These are phyloP conservation scores for Akanthomyces dipterigenus DNA, from an alignment of 2,329 filamentous ascomycete species.

Conservation along the genomic window DNA sequence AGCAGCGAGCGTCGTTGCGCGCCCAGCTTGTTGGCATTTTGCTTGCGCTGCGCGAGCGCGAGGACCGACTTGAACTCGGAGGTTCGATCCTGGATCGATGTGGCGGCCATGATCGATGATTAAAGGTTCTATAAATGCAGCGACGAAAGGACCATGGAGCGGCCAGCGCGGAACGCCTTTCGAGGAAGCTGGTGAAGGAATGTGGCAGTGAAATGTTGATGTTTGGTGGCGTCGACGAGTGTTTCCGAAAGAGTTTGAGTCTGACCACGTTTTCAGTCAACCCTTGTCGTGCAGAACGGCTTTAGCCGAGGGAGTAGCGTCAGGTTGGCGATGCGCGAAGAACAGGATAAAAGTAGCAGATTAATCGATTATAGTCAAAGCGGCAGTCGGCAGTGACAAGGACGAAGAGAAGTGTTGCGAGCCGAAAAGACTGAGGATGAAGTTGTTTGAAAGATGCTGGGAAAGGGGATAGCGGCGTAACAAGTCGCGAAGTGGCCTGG, in stretches of 20 bases:
- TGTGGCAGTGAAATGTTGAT: neutral
- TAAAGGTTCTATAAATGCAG: neutral
- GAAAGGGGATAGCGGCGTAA: slow-evolving; percentile 2
- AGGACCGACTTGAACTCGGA: slow-evolving; percentile 92
- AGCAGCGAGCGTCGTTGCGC: slow-evolving; percentile 77
- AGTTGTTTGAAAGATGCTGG: neutral
- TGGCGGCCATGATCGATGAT: slow-evolving; percentile 45
- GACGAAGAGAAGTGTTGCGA: neutral
- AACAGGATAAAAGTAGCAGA: neutral
- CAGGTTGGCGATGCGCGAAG: neutral
- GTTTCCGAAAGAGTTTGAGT: neutral
- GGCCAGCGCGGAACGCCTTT: slow-evolving; percentile 26
- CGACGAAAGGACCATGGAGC: slow-evolving; percentile 18
- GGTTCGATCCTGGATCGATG: slow-evolving; percentile 93
- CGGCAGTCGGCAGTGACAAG: neutral
- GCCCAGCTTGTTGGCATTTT: slow-evolving; percentile 69
- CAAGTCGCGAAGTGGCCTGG: neutral
- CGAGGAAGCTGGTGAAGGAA: neutral
- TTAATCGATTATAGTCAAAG: neutral
- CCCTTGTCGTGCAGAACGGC: neutral
- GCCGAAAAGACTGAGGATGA: slow-evolving; percentile 2
- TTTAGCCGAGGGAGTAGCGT: slow-evolving; percentile 8
- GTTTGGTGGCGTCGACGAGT: neutral
- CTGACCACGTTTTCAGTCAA: slow-evolving; percentile 11
- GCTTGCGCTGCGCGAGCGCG: slow-evolving; percentile 72